Evolutionary conservation across 306 rosid genomes (phyloP), one percentile per base, ranked within the genome.

Genomic region (Quercus robur): DNA sequence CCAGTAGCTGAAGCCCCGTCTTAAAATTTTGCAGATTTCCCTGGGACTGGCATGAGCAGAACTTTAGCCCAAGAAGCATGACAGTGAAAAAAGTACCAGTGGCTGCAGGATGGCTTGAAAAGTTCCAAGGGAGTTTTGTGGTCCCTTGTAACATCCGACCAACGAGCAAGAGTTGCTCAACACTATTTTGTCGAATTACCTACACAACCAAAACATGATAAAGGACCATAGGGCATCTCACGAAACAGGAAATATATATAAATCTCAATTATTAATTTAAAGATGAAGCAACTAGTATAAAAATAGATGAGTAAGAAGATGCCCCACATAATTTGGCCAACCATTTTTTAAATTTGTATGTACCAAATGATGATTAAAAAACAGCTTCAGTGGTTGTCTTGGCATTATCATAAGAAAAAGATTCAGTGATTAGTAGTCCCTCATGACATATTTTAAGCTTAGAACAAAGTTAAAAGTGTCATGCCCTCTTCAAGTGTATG

Each of bases 141-240:
- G 97, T 89, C 87, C 99, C 99, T 86, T 93, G 98, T 80, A 95
- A 84, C 97, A 95, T 86, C 81, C 98, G 90, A 85, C 97, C 97
- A 74, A 95, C 85, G 80, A 95, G 99, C 83, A 95, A 82, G 84
- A 95, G 97, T 91, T 95, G 99, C 88, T 95, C 98, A 84, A 93
- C 94, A 76, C 99, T 93, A 76, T 91, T 89, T 82, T 93, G 97
- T 33, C 98, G 99, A 89, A 91, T 87, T 30, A 87, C 98, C 99
- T 95, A 87, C 66, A 79, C 74, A 78, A 81, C 73, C 83, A 82
- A 58, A 69, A 77, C 38, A 68, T 78, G 51, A 77, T 71, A 76
- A 80, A 17, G 77, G 56, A 55, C 35, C n/a, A 8, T 19, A 46
- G 73, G 77, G 49, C 6, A 71, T 3, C 14, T 46, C 12, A 46